These are phyloP conservation scores for Pharnaceum exiguum DNA, from an alignment of 148 eudicot genomes.

Conservation along the genomic window DNA sequence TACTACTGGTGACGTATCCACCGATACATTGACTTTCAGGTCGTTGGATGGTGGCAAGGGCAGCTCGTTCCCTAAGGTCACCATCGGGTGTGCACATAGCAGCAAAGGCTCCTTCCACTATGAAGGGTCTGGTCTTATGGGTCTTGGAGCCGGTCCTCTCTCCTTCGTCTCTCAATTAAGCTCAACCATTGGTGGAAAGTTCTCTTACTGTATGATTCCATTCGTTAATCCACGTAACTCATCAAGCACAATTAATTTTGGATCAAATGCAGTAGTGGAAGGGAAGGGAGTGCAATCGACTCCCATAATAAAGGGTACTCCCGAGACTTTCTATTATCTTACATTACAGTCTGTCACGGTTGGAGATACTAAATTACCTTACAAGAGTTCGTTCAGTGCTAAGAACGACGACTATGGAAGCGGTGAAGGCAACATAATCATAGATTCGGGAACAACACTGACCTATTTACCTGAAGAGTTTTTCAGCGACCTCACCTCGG, in stretches of 20 bases:
- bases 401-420: background rate
- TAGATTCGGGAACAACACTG: constrained; percentile 77
- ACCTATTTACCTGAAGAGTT: constrained; percentile 31
- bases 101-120: constrained; percentile 8
- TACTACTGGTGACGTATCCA: constrained; percentile 22
- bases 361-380: constrained; percentile 11
- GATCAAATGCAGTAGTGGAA: constrained; percentile 24
- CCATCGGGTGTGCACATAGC: constrained; percentile 23
- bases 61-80: background rate
- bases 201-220: constrained; percentile 37
- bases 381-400: background rate
- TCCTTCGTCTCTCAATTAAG: constrained; percentile 25
- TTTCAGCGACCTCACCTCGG: constrained; percentile 4
- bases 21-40: constrained; percentile 28
- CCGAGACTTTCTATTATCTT: constrained; percentile 38
- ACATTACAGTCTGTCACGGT: constrained; percentile 35
- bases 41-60: background rate
- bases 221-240: background rate
- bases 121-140: constrained; percentile 20
- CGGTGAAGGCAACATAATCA: constrained; percentile 52
- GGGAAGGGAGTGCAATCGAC: constrained; percentile 45
- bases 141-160: constrained; percentile 30
- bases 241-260: constrained; percentile 52
- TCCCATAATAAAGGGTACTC: constrained; percentile 19
- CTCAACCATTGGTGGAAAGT: constrained; percentile 19